Evolutionary conservation across 495 filamentous ascomycete genomes (phyloP), one percentile per base, ranked within the genome.

Genomic region (Penicillium samsonianum): DNA sequence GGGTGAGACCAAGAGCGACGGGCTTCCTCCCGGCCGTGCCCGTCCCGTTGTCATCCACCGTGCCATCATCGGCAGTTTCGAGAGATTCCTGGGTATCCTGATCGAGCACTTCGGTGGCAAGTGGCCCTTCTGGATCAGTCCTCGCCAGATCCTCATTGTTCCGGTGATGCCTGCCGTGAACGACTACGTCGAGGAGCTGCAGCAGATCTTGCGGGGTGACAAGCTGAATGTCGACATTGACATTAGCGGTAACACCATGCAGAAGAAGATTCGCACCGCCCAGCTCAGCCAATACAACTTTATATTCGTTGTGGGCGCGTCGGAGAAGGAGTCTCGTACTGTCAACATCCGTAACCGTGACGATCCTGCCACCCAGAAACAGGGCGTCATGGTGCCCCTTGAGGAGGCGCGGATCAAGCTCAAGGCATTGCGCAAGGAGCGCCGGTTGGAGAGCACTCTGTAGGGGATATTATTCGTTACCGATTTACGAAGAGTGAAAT

Each of bases 41-140:
- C 87, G 94, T 11, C 94, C 94, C 3, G 94, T 98, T 63, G 95
- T 98, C 81, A 94, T 98, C 58, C 94, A 98, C 73, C 90, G 94
- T 58, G 94, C 94, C 46, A 94, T 98, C 69, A 87, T 90, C 50
- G 94, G 94, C 52, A 90, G 86, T 61, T 90, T 97, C 64, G 94
- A 98, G 78, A 88, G 94, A 43, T 96, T 98, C 77, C 87, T 95
- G 57, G 94, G 88, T 53, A 96, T 98, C 60, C 76, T 97, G 54
- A 91, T 81, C 23, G 94, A 98, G 77, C 94, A 98, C 71, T 98
- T 96, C 67, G 94, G 80, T 40, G 94, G 94, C 60, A 96, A 96
- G 75, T 98, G 93, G 93, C 94, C 94, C 0, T 96, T 97, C 82
- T 98, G 94, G 94, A 74, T 98, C 56, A 92, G 87, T 60, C 94